Base-by-base conservation (phyloP, 495 filamentous ascomycete species). In the Cudoniella acicularis region DNA sequence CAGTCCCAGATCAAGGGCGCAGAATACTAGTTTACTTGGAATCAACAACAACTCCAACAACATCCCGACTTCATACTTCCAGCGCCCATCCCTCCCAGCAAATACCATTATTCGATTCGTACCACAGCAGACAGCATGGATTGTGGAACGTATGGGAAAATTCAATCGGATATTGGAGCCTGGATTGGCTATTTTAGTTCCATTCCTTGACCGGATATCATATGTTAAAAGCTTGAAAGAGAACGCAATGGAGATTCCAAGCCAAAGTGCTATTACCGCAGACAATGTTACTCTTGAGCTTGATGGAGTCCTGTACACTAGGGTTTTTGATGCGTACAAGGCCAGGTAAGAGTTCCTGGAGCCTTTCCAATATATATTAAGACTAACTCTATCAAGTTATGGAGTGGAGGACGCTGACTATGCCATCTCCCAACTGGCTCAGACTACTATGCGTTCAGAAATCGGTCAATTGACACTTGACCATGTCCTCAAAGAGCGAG, bases 401-500 rank as follows among this genome's bases (percentile, higher is more conserved):
- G 94, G 94, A 42, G 94, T 98, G 42, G 94, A 98, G 75, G 94
- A 98, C 69, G 94, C 94, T 59, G 95, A 98, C 70, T 98, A 98
- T 74, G 94, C 94, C 69, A 98, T 98, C 76, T 92, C 89, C 18
- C 94, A 98, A 67, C 87, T 98, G 17, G 94, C 94, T 2, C 94
- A 98, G 73, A 98, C 94, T 1, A 98, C 94, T 0, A 98, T 98
- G 94, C 91, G 94, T 59, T 91, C 87, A 56, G 94, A 98, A 72
- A 98, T 98, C 69, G 94, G 94, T 60, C 92, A 96, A 66, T 82
- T 98, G 17, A 90, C 92, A 0, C 87, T 98, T 65, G 94, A 98
- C 73, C 92, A 98, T 75, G 94, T 98, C 41, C 81, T 98, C 21
- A 96, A 97, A 69, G 94, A 98, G 79, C 91, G 94, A 52, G 88